These are phyloP conservation scores for Sphaerosporella brunnea DNA, from an alignment of 495 filamentous ascomycete species.

Conservation along the genomic window DNA sequence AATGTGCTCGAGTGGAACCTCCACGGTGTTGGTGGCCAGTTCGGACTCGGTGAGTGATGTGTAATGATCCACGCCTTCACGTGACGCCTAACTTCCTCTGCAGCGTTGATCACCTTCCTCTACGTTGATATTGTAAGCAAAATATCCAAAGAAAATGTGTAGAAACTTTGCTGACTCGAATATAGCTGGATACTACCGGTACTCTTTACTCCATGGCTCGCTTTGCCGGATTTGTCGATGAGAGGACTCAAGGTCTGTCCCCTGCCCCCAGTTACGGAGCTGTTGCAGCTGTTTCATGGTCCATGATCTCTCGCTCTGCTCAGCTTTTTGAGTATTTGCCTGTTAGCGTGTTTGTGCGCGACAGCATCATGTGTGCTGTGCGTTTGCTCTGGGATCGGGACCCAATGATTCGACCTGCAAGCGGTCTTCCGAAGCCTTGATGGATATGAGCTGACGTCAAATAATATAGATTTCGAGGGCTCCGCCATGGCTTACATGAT, in stretches of 20 bases:
- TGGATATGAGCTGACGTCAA: neutral
- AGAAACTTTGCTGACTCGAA: neutral
- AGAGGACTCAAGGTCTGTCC: slow-evolving; percentile 18
- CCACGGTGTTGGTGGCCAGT: slow-evolving; percentile 43
- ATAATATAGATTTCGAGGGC: slow-evolving; percentile 49
- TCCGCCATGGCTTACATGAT: slow-evolving; percentile 61
- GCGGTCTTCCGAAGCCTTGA: too few relatives aligned
- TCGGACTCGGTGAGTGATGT: slow-evolving; percentile 36
- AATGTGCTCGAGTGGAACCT: slow-evolving; percentile 53
- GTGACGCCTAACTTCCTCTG: slow-evolving; percentile 7
- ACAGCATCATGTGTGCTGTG: too few relatives aligned
- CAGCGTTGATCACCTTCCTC: slow-evolving; percentile 62
- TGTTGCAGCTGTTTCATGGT: too few relatives aligned
- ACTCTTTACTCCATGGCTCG: slow-evolving; percentile 67
- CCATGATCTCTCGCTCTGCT: too few relatives aligned
- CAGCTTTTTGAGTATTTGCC: too few relatives aligned
- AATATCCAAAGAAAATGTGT: neutral
- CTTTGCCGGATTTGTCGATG: slow-evolving; percentile 54
- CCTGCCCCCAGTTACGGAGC: neutral
- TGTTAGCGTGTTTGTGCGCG: too few relatives aligned
- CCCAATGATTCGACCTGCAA: too few relatives aligned
- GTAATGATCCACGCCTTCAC: slow-evolving; percentile 2
- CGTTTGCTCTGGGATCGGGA: too few relatives aligned
- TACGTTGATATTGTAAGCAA: slow-evolving; percentile 52
- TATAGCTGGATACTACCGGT: slow-evolving; percentile 39